Evolutionary conservation across 768 basidiomycete species (phyloP).

Genomic region (Mycena galopus): DNA sequence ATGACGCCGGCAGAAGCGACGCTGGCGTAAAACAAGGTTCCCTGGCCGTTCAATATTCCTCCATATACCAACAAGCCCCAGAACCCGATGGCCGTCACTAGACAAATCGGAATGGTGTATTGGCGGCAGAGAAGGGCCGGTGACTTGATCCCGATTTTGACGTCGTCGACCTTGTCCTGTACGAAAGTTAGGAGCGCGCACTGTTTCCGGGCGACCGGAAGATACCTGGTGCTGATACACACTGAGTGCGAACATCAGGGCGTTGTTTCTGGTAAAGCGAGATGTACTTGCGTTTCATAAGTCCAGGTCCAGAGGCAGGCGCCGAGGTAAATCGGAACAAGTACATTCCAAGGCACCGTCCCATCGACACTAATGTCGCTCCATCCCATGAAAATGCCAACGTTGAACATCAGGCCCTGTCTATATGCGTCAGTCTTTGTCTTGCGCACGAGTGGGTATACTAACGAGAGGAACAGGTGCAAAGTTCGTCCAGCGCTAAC

Average conservation of each 20-base stretch:
- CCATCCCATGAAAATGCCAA: conserved; percentile 51
- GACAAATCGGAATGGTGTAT: conserved; percentile 62
- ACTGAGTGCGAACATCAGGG: background rate
- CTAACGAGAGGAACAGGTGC: conserved; percentile 48
- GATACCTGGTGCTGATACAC: conserved; percentile 50
- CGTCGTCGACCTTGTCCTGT: conserved; percentile 74
- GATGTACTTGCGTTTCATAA: conserved; percentile 42
- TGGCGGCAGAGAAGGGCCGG: conserved; percentile 68
- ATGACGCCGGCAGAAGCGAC: conserved; percentile 36
- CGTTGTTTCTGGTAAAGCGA: background rate
- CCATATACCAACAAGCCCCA: conserved; percentile 57
- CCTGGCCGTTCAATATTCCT: conserved; percentile 60
- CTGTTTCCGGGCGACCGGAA: background rate
- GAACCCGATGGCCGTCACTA: conserved; percentile 59
- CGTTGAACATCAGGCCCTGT: conserved; percentile 50
- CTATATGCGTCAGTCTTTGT: background rate
- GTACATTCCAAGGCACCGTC: conserved; percentile 41
- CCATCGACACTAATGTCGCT: conserved; percentile 41
- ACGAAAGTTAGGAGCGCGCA: conserved; percentile 32
- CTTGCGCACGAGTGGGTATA: background rate
- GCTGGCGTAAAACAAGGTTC: conserved; percentile 49
- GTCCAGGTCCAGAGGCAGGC: conserved; percentile 47
- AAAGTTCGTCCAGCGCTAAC: conserved; percentile 47
- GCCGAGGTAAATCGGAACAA: conserved; percentile 43
- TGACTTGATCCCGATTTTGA: conserved; percentile 69